These are phyloP conservation scores for Hansenula lynferdii DNA, from an alignment of 1,139 yeast genomes.

Conservation along the genomic window DNA sequence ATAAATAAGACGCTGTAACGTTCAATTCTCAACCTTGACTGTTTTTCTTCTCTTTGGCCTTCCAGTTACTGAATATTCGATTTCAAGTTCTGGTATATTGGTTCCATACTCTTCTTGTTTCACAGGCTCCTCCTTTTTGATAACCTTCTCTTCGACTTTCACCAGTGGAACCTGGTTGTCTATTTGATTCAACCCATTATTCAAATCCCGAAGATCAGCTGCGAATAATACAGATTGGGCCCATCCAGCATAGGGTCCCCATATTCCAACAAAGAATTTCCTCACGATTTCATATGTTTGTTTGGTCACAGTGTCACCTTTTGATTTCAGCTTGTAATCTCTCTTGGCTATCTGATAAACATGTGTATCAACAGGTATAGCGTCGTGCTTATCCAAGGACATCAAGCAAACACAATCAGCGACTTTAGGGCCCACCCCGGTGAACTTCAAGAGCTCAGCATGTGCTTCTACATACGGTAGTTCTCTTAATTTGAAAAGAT, in stretches of 20 bases:
- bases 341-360: conserved; percentile 88
- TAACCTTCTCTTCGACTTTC: conserved; percentile 10
- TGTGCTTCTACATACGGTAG: conserved; percentile 54
- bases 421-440: conserved; percentile 97
- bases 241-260: conserved; percentile 98
- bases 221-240: conserved; percentile 92
- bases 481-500: conserved; percentile 35
- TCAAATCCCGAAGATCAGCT: conserved; percentile 65
- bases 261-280: conserved; percentile 53
- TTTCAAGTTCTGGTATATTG: conserved; percentile 6
- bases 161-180: conserved; percentile 21
- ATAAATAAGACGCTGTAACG: neutral
- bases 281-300: conserved; percentile 58
- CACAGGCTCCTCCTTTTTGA: conserved; percentile 6
- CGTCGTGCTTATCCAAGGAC: conserved; percentile 81
- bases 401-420: conserved; percentile 94
- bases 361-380: conserved; percentile 96
- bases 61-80: conserved; percentile 24
- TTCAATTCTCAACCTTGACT: conserved; percentile 9
- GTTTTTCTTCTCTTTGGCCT: conserved; percentile 25
- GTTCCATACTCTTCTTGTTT: conserved; percentile 6
- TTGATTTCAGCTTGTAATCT: conserved; percentile 62
- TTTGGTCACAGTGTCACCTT: conserved; percentile 25
- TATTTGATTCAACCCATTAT: conserved; percentile 48
- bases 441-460: conserved; percentile 56